Percentiles rank a stretch among this genome's conserved stretches.
Evolutionary conservation across 768 basidiomycete genomes (phyloP).

Genomic region (Termitomyces sp.): DNA sequence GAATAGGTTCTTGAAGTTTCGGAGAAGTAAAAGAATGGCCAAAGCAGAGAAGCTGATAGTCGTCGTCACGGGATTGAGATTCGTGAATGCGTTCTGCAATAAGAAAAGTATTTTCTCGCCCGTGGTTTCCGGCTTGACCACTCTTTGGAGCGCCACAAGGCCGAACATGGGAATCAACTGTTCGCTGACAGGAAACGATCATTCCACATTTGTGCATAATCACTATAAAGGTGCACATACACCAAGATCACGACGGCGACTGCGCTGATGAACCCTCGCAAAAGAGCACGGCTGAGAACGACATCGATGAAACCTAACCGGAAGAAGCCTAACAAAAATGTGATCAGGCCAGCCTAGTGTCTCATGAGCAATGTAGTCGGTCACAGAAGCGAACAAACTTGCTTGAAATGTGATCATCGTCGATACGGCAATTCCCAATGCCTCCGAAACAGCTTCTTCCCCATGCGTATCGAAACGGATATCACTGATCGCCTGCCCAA

Average conservation of each 20-base stretch:
- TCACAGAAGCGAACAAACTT: constrained; percentile 9
- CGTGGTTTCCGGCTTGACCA: constrained; percentile 58
- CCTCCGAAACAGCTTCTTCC: constrained; percentile 35
- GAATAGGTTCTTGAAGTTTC: constrained; percentile 53
- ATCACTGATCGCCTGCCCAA: constrained; percentile 82
- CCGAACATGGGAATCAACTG: constrained; percentile 92
- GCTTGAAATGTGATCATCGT: constrained; percentile 86
- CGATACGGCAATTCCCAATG: constrained; percentile 60
- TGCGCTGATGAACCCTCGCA: constrained; percentile 85
- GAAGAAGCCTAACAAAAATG: constrained; percentile 82
- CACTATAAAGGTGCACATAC: constrained; percentile 32
- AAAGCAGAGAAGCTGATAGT: constrained; percentile 72
- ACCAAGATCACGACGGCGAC: constrained; percentile 83
- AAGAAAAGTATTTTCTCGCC: constrained; percentile 78
- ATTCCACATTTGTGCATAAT: background rate
- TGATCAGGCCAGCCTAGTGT: constrained; percentile 72
- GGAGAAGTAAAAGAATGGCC: constrained; percentile 53
- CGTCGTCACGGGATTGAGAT: constrained; percentile 64
- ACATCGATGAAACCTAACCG: constrained; percentile 92
- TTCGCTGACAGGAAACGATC: constrained; percentile 40
- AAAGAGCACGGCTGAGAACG: constrained; percentile 81
- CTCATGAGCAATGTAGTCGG: background rate
- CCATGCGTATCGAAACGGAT: constrained; percentile 46
- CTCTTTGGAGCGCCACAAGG: constrained; percentile 48
- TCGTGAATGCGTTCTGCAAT: constrained; percentile 45